Evolutionary conservation across 2,329 filamentous ascomycete genomes (phyloP).

Genomic region (Cytospora schulzeri): DNA sequence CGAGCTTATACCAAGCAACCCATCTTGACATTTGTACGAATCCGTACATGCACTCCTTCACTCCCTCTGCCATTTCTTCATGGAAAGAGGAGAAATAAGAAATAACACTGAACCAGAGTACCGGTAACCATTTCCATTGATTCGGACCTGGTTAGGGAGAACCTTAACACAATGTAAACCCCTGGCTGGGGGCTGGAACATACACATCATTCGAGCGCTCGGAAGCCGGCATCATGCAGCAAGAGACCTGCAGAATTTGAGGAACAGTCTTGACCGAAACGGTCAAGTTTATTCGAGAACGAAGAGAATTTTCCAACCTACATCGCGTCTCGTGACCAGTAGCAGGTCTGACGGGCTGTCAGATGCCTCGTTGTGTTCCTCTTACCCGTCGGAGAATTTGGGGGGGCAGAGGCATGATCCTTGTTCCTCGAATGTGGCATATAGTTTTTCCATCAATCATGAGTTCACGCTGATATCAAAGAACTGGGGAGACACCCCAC

Average conservation of each 20-base stretch:
- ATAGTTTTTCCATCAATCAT: slow-evolving; percentile 27
- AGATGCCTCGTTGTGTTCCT: neutral
- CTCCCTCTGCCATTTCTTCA: neutral
- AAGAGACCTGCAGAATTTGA: neutral
- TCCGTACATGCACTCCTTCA: neutral
- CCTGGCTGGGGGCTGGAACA: neutral
- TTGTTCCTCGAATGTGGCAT: neutral
- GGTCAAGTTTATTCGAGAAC: neutral
- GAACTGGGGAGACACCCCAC: slow-evolving; percentile 19
- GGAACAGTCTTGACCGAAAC: neutral
- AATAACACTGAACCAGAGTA: too few relatives aligned
- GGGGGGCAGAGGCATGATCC: slow-evolving; percentile 6
- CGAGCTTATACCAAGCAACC: neutral
- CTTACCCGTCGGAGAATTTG: neutral
- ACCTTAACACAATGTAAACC: neutral
- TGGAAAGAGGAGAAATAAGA: too few relatives aligned
- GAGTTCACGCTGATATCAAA: neutral
- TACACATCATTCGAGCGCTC: neutral
- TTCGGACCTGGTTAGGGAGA: neutral
- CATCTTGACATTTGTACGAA: neutral
- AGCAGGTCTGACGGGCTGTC: neutral
- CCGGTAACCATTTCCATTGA: neutral
- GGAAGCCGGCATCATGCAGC: neutral
- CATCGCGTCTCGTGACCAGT: neutral
- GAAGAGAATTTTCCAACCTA: neutral